These are phyloP conservation scores for Psilocybe azurescens DNA, from an alignment of 768 basidiomycete species.

Conservation along the genomic window DNA sequence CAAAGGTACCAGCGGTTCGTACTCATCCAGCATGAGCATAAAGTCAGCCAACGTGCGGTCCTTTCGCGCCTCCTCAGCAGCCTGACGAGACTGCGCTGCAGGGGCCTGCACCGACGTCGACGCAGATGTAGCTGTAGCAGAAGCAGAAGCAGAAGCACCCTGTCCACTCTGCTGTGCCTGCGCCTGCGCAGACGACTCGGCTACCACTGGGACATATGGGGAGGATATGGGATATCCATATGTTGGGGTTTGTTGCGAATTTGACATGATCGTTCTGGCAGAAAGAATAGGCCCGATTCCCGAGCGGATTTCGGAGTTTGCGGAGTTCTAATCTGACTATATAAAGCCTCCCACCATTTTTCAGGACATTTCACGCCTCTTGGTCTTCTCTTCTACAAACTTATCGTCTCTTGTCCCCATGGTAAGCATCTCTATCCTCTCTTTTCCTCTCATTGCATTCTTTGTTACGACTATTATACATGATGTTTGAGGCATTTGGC, in stretches of 20 bases:
- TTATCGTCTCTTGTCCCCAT: neutral
- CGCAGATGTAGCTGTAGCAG: slow-evolving; percentile 22
- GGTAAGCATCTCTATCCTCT: slow-evolving; percentile 31
- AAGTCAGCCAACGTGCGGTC: slow-evolving; percentile 94
- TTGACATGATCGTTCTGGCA: slow-evolving; percentile 35
- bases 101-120: slow-evolving; percentile 38
- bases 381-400: slow-evolving; percentile 4
- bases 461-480: slow-evolving; percentile 23
- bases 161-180: slow-evolving; percentile 22
- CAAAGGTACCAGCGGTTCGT: slow-evolving; percentile 84
- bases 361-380: neutral
- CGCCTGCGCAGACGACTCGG: slow-evolving; percentile 22
- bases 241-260: slow-evolving; percentile 34
- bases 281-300: slow-evolving; percentile 14
- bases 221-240: slow-evolving; percentile 37
- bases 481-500: slow-evolving; percentile 97
- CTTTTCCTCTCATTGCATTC: slow-evolving; percentile 14
- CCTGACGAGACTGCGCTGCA: slow-evolving; percentile 60
- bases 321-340: slow-evolving; percentile 35
- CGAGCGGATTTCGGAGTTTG: slow-evolving; percentile 29
- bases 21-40: slow-evolving; percentile 94
- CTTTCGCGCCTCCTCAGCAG: slow-evolving; percentile 82
- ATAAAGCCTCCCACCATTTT: slow-evolving; percentile 15
- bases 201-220: slow-evolving; percentile 25
- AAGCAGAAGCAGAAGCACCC: slow-evolving; percentile 1